Evolutionary conservation across 306 rosid species (phyloP).

Genomic region (Hippophae gyantsensis): DNA sequence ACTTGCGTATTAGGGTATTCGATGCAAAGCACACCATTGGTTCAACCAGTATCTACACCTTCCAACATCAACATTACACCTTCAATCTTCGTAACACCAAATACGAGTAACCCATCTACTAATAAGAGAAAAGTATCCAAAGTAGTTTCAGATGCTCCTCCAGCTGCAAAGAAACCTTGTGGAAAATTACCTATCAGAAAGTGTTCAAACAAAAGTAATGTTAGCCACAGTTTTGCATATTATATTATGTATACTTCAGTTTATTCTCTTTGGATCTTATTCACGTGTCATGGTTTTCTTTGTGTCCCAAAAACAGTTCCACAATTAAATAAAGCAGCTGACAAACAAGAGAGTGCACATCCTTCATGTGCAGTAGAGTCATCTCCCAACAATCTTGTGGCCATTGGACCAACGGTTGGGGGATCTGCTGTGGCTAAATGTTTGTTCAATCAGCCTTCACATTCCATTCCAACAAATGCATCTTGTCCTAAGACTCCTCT

Average conservation of each 20-base stretch:
- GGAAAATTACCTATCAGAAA: conserved; percentile 24
- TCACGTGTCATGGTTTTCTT: conserved; percentile 3
- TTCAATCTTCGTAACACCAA: conserved; percentile 32
- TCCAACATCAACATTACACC: conserved; percentile 25
- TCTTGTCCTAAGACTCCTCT: conserved; percentile 56
- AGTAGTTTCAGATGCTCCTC: conserved; percentile 20
- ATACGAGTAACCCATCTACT: conserved; percentile 17
- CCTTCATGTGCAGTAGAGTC: conserved; percentile 31
- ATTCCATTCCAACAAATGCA: conserved; percentile 29
- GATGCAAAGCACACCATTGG: conserved; percentile 17
- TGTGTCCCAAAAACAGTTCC: conserved; percentile 27
- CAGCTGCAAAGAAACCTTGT: conserved; percentile 46
- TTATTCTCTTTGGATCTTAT: not conserved
- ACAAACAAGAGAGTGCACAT: conserved; percentile 26
- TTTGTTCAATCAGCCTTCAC: conserved; percentile 50
- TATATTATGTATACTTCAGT: not conserved
- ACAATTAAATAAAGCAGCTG: conserved; percentile 20
- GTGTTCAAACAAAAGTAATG: conserved; percentile 31
- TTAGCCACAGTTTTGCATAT: conserved; percentile 2
- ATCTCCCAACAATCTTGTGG: conserved; percentile 19
- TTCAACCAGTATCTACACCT: conserved; percentile 33
- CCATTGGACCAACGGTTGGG: conserved; percentile 28
- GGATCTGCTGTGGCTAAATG: conserved; percentile 67
- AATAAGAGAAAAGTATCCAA: conserved; percentile 44
- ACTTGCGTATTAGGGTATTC: conserved; percentile 26